These are phyloP conservation scores for Coleophoma crateriformis DNA, from an alignment of 2,329 filamentous ascomycete species.

Conservation along the genomic window DNA sequence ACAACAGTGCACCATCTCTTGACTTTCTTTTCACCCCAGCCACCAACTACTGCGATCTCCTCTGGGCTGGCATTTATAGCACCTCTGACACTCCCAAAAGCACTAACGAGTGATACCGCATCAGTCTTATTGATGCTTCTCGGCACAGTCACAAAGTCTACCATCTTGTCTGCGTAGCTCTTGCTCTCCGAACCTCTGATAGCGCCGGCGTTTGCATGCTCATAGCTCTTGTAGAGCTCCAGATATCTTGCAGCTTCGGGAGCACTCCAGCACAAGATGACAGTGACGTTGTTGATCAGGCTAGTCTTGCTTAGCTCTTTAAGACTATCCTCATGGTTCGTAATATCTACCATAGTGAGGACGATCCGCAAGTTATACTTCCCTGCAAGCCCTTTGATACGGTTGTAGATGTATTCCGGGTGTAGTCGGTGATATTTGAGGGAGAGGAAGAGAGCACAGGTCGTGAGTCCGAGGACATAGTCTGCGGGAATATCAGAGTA, in stretches of 20 bases:
- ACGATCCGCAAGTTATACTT: constrained; percentile 84
- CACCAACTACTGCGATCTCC: constrained; percentile 76
- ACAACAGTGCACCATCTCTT: constrained; percentile 78
- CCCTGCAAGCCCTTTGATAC: constrained; percentile 77
- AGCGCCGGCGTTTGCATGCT: constrained; percentile 72
- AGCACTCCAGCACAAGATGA: constrained; percentile 91
- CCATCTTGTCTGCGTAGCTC: constrained; percentile 78
- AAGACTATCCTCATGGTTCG: constrained; percentile 84
- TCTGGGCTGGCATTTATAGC: constrained; percentile 86
- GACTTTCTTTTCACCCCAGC: constrained; percentile 95
- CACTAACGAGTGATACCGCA: constrained; percentile 81
- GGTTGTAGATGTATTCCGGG: constrained; percentile 95
- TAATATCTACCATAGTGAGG: constrained; percentile 89
- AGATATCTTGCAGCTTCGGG: constrained; percentile 91
- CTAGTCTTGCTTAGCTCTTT: constrained; percentile 91
- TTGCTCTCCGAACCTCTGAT: constrained; percentile 83
- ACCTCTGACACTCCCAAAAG: constrained; percentile 82
- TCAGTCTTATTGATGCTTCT: constrained; percentile 92
- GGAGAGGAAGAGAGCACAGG: constrained; percentile 86
- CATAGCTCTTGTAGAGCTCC: constrained; percentile 91
- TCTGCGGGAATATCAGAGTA: constrained; percentile 96
- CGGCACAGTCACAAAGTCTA: constrained; percentile 89
- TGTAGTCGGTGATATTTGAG: constrained; percentile 97
- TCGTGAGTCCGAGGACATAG: constrained; percentile 81
- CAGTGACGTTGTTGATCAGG: constrained; percentile 84